These are phyloP conservation scores for Diplodia mutila DNA, from an alignment of 2,329 filamentous ascomycete genomes.

Conservation along the genomic window DNA sequence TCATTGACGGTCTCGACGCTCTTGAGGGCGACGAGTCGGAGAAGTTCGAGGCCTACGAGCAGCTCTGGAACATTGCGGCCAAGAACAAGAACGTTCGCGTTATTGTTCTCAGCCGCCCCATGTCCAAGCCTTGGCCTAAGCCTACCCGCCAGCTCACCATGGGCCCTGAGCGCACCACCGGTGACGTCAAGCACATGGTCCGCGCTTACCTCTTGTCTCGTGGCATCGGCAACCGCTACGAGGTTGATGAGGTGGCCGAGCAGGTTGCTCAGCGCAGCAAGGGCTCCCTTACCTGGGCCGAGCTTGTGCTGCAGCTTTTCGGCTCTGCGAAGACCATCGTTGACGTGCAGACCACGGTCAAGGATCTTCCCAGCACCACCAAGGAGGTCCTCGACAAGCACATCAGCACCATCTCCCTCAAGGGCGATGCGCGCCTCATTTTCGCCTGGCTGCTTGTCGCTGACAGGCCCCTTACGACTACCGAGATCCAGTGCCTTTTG, in stretches of 20 bases:
- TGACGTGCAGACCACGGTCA: conserved; percentile 41
- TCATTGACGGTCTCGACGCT: conserved; percentile 55
- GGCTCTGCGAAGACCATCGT: conserved; percentile 43
- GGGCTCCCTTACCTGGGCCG: conserved; percentile 52
- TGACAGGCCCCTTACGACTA: conserved; percentile 51
- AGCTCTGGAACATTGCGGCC: conserved; percentile 43
- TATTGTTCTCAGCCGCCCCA: conserved; percentile 46
- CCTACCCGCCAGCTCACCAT: conserved; percentile 42
- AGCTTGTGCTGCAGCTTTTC: conserved; percentile 47
- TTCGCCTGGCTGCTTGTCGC: conserved; percentile 53
- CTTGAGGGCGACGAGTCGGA: conserved; percentile 44
- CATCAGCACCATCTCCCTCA: conserved; percentile 36
- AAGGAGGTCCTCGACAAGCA: conserved; percentile 47
- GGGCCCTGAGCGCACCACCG: conserved; percentile 42
- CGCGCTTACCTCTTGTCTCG: conserved; percentile 34
- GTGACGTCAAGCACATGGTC: conserved; percentile 36
- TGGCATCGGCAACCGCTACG: conserved; percentile 30
- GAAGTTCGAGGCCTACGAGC: conserved; percentile 40
- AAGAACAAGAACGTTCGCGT: conserved; percentile 46
- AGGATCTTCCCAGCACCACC: conserved; percentile 40
- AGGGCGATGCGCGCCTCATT: conserved; percentile 44
- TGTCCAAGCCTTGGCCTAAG: conserved; percentile 43
- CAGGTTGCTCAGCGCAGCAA: conserved; percentile 46
- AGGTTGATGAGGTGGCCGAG: conserved; percentile 43
- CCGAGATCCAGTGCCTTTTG: conserved; percentile 51